These are phyloP conservation scores for Chaetomiaceae sp. DNA, from an alignment of 2,329 filamentous ascomycete species.

Conservation along the genomic window DNA sequence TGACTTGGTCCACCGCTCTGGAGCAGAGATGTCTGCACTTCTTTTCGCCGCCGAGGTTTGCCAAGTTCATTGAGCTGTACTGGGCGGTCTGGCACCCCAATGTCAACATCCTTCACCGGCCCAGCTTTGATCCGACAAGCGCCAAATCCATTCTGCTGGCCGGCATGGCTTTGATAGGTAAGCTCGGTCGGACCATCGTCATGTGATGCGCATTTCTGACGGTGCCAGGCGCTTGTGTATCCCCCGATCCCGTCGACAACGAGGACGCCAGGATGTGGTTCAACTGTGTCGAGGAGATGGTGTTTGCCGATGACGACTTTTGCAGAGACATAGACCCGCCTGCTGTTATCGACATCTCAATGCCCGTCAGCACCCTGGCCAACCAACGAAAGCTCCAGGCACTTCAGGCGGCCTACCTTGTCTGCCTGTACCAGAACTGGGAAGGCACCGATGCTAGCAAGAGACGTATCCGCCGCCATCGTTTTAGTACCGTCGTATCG, in stretches of 20 bases:
- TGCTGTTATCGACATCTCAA: constrained; percentile 3
- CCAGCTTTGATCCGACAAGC: constrained; percentile 31
- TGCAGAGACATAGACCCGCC: constrained; percentile 28
- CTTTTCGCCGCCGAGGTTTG: constrained; percentile 28
- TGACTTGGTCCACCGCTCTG: constrained; percentile 32
- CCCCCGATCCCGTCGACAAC: constrained; percentile 29
- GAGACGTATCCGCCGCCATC: constrained; percentile 32
- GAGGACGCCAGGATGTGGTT: constrained; percentile 33
- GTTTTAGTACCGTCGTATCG: constrained; percentile 34
- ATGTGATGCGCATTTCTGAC: too few species aligned
- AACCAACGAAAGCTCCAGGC: constrained; percentile 30
- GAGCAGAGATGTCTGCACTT: constrained; percentile 28
- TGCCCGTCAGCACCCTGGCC: constrained; percentile 12
- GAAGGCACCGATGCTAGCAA: constrained; percentile 34
- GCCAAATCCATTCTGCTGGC: constrained; percentile 31
- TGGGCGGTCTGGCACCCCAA: constrained; percentile 37
- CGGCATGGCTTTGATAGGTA: constrained; percentile 34
- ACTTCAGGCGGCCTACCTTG: constrained; percentile 35
- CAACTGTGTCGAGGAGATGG: constrained; percentile 36
- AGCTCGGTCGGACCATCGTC: too few species aligned
- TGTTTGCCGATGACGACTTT: constrained; percentile 35
- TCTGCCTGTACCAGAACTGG: constrained; percentile 38
- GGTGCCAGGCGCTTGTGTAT: constrained; percentile 27
- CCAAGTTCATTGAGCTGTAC: constrained; percentile 31
- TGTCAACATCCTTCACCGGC: constrained; percentile 33